A percentile compares a stretch with the other conserved stretches of the same genome.
These are phyloP conservation scores for Xylariomycetidae sp. DNA, from an alignment of 2,329 filamentous ascomycete species.

Conservation along the genomic window DNA sequence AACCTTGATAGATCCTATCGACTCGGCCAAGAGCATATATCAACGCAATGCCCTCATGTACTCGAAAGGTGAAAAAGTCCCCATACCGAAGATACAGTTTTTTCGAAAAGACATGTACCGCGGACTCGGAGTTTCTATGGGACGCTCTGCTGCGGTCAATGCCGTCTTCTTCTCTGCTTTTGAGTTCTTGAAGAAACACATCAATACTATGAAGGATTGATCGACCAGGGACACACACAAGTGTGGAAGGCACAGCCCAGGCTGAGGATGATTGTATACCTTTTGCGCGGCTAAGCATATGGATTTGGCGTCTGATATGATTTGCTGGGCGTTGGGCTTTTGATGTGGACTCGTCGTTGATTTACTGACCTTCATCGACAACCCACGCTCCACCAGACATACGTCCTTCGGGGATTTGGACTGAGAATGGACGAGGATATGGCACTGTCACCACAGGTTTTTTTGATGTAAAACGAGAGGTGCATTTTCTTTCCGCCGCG, in stretches of 20 bases:
- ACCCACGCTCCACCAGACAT: no score
- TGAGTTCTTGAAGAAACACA: conserved; percentile 72
- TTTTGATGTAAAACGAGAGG: conserved; percentile 20
- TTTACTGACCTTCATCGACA: neutral
- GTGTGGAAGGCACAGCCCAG: no score
- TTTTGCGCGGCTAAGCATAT: conserved; percentile 15
- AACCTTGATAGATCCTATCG: conserved; percentile 56
- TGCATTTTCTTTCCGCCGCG: conserved; percentile 18
- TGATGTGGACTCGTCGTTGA: conserved; percentile 1
- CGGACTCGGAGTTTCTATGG: conserved; percentile 78
- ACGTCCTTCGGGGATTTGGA: no score
- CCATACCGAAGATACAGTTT: conserved; percentile 71
- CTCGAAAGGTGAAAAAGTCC: conserved; percentile 58
- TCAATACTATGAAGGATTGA: conserved; percentile 52
- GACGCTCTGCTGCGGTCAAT: conserved; percentile 76
- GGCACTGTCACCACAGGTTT: no score
- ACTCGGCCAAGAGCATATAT: conserved; percentile 81
- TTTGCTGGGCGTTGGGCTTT: no score
- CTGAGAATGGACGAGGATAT: no score
- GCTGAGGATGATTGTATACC: conserved; percentile 15
- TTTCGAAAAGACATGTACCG: conserved; percentile 77
- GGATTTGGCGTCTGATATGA: conserved; percentile 17
- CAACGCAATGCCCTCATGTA: conserved; percentile 75
- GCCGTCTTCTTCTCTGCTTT: conserved; percentile 88
- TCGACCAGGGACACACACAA: no score